These are phyloP conservation scores for Talaromyces thailandensis DNA, from an alignment of 495 filamentous ascomycete species.

Conservation along the genomic window DNA sequence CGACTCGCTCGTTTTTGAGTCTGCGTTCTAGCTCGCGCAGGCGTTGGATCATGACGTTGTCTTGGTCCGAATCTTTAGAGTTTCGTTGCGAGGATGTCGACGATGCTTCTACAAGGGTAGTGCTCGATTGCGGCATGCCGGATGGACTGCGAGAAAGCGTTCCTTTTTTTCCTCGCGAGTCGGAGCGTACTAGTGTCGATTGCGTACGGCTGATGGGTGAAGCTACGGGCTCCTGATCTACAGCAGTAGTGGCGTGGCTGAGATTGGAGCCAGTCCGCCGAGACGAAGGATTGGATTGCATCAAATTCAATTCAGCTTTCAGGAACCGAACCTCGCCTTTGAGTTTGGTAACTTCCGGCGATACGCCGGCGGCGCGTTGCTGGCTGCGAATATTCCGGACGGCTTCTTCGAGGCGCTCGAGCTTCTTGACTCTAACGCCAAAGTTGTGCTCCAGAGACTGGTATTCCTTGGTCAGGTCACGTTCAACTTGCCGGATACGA, in stretches of 20 bases:
- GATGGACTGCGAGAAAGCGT: slow-evolving; percentile 21
- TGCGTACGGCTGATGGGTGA: slow-evolving; percentile 19
- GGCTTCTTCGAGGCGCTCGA: slow-evolving; percentile 78
- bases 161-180: slow-evolving; percentile 5
- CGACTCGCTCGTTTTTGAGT: slow-evolving; percentile 84
- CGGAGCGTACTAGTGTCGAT: slow-evolving; percentile 17
- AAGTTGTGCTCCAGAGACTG: slow-evolving; percentile 75
- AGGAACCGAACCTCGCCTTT: slow-evolving; percentile 73
- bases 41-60: slow-evolving; percentile 75
- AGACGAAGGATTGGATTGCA: slow-evolving; percentile 40
- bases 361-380: slow-evolving; percentile 34
- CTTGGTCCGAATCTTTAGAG: slow-evolving; percentile 23
- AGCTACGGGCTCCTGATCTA: slow-evolving; percentile 15
- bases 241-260: slow-evolving; percentile 10
- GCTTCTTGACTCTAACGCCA: slow-evolving; percentile 66
- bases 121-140: slow-evolving; percentile 27
- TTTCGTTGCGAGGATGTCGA: slow-evolving; percentile 6
- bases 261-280: slow-evolving; percentile 19
- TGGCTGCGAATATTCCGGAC: slow-evolving; percentile 43
- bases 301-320: slow-evolving; percentile 71
- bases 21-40: slow-evolving; percentile 80
- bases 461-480: slow-evolving; percentile 83
- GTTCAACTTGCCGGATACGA: slow-evolving; percentile 74
- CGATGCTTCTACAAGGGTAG: slow-evolving; percentile 21
- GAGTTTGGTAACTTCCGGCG: slow-evolving; percentile 58